phyloP scores from a whole-genome alignment of 345 rosid species.

The Combretum micranthum region DNA sequence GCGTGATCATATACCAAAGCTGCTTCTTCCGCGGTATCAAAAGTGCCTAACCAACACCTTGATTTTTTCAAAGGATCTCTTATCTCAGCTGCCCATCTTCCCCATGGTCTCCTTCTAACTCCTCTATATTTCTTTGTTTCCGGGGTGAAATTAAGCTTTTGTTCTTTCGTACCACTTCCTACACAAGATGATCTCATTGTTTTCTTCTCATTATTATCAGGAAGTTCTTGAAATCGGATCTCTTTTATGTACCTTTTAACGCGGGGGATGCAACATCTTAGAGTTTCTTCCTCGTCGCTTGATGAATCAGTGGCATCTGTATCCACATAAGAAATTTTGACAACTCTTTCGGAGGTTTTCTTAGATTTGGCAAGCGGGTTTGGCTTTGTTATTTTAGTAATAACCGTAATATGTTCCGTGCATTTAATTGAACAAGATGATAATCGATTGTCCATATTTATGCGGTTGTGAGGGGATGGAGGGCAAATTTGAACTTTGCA shows the following conservation, averaged over 20 bases:
- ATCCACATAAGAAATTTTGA: slow-evolving; percentile 52
- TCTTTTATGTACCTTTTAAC: slow-evolving; percentile 53
- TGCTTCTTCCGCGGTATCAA: slow-evolving; percentile 69
- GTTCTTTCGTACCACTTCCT: background rate
- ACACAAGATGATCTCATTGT: background rate
- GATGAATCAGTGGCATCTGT: slow-evolving; percentile 73
- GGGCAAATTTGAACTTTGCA: no score
- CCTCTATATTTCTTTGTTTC: slow-evolving; percentile 46
- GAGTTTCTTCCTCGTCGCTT: slow-evolving; percentile 36
- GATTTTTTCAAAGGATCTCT: slow-evolving; percentile 45
- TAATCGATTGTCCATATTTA: no score
- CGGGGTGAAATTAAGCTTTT: background rate
- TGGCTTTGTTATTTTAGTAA: no score
- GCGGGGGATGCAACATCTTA: slow-evolving; percentile 23
- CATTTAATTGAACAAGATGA: no score
- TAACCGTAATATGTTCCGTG: no score
- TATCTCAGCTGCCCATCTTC: slow-evolving; percentile 79
- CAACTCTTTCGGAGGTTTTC: slow-evolving; percentile 13
- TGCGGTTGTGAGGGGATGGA: no score
- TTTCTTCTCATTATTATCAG: background rate
- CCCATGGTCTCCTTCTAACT: slow-evolving; percentile 70
- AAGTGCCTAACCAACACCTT: slow-evolving; percentile 67
- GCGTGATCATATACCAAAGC: slow-evolving; percentile 66
- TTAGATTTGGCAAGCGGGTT: no score
- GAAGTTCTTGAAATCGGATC: slow-evolving; percentile 29